Evolutionary conservation across 2,329 filamentous ascomycete genomes (phyloP), one percentile per base, ranked within the genome.

Genomic region (Fusarium verrucosum): DNA sequence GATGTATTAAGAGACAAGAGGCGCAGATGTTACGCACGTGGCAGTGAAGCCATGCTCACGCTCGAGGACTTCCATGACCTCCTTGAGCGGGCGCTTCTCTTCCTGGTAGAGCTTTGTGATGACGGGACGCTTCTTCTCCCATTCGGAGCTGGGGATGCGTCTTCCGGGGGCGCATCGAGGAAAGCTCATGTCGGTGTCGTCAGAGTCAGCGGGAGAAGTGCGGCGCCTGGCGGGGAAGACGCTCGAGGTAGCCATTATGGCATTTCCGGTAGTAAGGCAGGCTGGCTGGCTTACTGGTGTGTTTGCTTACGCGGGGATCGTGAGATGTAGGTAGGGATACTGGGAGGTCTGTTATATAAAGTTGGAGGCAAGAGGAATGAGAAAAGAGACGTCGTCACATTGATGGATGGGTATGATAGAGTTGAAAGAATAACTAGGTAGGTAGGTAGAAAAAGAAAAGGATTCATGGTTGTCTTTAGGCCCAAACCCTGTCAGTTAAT

Each of bases 101-200:
- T 79, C 77, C 50, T 79, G 72, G 56, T 80, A 80, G 43, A 80
- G 64, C 17, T 62, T 71, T 40, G 74, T 78, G 55, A 80, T 80
- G 43, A 74, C 71, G 33, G 75, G 70, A 8, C 74, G 70, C 61
- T 74, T 75, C 59, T 72, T 70, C 54, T 76, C 75, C 74, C 74
- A 76, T 25, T 75, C 67, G 13, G 73, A 65, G 26, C 69, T 71
- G 20, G 74, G 74, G 25, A 76, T 74, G 16, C 74, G 72, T 58
- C 73, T 76, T n/a, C 73, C 66, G 17, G 69, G 60, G 7, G 62
- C 58, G 23, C 53, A 70, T 17, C 68, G 67, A 22, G 67, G 50
- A 33, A 69, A 72, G 50, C 66, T 68, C 42, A 72, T 56, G 26
- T 71, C 72, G 51, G 72, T 73, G 25, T 70, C 73, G 56, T 75